phyloP scores from a whole-genome alignment of 345 rosid species.

The Citrus glauca region DNA sequence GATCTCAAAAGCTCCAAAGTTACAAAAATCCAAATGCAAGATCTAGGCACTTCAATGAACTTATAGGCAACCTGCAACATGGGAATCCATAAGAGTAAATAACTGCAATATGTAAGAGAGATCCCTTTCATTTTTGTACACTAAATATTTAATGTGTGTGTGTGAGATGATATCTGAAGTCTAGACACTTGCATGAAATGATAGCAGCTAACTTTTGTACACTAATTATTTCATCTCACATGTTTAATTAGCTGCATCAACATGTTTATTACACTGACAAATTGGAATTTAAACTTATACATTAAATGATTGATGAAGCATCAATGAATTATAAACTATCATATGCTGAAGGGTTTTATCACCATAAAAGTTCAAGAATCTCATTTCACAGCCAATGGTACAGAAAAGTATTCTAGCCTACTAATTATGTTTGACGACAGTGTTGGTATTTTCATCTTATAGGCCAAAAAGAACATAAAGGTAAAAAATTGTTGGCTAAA shows the following conservation, averaged over 20 bases:
- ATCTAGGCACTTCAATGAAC: not conserved
- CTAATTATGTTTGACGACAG: not conserved
- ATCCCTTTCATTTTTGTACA: not conserved
- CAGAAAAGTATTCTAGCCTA: not conserved
- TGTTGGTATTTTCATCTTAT: not conserved
- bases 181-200: too few species aligned
- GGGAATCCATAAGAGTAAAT: not conserved
- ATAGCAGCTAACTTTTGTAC: too few species aligned
- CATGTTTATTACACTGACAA: not conserved
- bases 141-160: too few species aligned
- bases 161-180: too few species aligned
- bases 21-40: constrained; percentile 2
- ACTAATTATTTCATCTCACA: not conserved
- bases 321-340: not conserved
- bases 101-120: not conserved
- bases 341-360: not conserved
- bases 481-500: not conserved
- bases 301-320: not conserved
- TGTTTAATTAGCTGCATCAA: not conserved
- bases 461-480: not conserved
- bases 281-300: not conserved
- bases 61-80: constrained; percentile 19
- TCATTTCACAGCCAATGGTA: not conserved
- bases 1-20: not conserved
- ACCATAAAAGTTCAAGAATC: not conserved